These are phyloP conservation scores for Cyberlindnera galapagoensis DNA, from an alignment of 805 yeast genomes.

Conservation along the genomic window DNA sequence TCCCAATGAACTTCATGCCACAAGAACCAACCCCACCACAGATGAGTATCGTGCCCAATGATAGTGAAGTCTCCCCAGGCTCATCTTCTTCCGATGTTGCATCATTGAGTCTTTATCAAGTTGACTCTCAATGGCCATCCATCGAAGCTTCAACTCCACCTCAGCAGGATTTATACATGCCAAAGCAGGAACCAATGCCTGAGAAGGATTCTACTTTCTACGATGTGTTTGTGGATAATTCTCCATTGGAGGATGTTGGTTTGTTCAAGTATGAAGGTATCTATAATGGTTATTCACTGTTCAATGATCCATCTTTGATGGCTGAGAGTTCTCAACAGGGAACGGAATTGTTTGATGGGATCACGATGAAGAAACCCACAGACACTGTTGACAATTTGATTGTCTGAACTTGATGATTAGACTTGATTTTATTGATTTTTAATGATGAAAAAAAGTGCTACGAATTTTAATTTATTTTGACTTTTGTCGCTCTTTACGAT, in stretches of 20 bases:
- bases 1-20: not conserved
- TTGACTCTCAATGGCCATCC: slow-evolving; percentile 17
- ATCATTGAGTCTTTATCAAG: slow-evolving; percentile 4
- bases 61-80: slow-evolving; percentile 1
- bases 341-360: slow-evolving; percentile 1
- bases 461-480: no score
- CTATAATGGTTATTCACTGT: slow-evolving; percentile 1
- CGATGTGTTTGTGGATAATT: slow-evolving; percentile 10
- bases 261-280: slow-evolving; percentile 6
- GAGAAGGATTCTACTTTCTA: slow-evolving; percentile 5
- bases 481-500: no score
- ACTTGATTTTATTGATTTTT: slow-evolving; percentile 3
- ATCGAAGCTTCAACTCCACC: slow-evolving; percentile 15
- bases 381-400: not conserved
- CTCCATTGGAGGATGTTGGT: slow-evolving; percentile 17
- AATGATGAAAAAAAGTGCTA: no score
- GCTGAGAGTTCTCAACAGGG: not conserved
- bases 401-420: slow-evolving; percentile 2
- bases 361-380: slow-evolving; percentile 1
- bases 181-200: not conserved
- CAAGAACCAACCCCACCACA: slow-evolving; percentile 4
- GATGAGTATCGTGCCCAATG: slow-evolving; percentile 4
- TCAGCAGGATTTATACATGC: not conserved
- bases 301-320: not conserved
- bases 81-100: slow-evolving; percentile 1